Base-by-base conservation (phyloP, 2,329 filamentous ascomycete genomes). In the Fusarium sp. region DNA sequence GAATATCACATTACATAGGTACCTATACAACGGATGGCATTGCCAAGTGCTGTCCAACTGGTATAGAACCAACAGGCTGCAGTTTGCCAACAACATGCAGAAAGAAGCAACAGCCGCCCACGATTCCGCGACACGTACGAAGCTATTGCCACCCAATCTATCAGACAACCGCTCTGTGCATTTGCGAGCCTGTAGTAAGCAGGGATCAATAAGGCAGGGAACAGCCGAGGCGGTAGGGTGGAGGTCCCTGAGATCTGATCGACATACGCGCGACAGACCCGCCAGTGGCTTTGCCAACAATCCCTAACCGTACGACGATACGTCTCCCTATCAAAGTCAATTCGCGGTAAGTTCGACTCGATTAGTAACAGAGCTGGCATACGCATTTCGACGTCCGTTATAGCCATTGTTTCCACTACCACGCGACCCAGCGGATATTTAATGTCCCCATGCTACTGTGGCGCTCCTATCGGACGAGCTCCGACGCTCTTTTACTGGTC, bases 231-330 rank as follows among this genome's bases (percentile, higher is more conserved):
- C 53, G 66, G 68, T 51, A 63, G 53, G 66, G 69, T 69, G 66
- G 69, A 70, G 66, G 71, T 70, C 71, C 70, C 70, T 72, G 68
- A 74, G 71, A 74, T 74, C 71, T 59, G 71, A 74, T 74, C 71
- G 71, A 74, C 67, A 73, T 58, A 50, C 64, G 71, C 63, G 56
- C 61, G 62, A 73, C 59, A 69, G 59, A 62, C 65, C 69, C 63
- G 61, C 59, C 50, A 48, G 47, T 51, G 61, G 45, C 47, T 50
- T 63, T 67, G 51, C 38, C n/a, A 39, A 26, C 17, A 19, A 19
- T 36, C n/a, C n/a, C n/a, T n/a, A 17, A 36, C 32, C 17, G 14
- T 40, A 40, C n/a, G n/a, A n/a, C n/a, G 21, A 43, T 63, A 62
- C 28, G 40, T 47, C 40, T 50, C 20, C 15, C 45, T 30, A n/a